Base-by-base conservation (phyloP, 176 grass and related monocot species). In the Carex cristatella region DNA sequence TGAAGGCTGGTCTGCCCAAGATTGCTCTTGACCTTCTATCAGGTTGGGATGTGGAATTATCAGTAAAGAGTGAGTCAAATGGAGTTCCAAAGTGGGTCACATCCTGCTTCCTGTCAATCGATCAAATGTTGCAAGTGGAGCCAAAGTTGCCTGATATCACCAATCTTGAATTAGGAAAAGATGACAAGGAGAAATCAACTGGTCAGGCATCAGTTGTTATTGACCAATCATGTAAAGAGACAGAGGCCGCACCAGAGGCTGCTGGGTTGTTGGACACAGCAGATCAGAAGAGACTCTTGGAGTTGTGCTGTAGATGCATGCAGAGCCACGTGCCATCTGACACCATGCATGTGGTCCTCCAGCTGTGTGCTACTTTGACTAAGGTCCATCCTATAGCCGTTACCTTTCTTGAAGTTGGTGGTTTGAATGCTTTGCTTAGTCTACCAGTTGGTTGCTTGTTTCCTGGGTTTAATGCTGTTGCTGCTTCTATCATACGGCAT, bases 81-180 rank as follows among this genome's bases (percentile, higher is more conserved):
- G 78, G 90, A 61, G 87, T 91, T 92, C 93, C 93, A 76, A 99
- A 94, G 83, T 99, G 96, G 96, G 90, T 95, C 6, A 92, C 93
- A 62, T 94, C 90, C 33, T 99, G 93, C 80, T 99, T 99, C 65
- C 96, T 99, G 85, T 95, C 96, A 80, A 79, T 99, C 83, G 93
- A 99, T 91, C 90, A 91, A 32, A 92, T 99, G 93, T 86, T 99
- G 37, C 96, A 94, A 85, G 70, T 95, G 77, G 96, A 99, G 62
- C 88, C 91, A 33, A 99, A 94, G 86, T 59, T 99, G 85, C 88
- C 93, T 84, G 96, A 90, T 86, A 86, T 99, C 81, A 87, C 66
- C 30, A 83, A 95, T 72, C 79, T 94, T 56, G 91, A 99, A 63
- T 78, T 92, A 32, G 85, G 93, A 61, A 99, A 91, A 86, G 27